phyloP scores from a whole-genome alignment of 75 land plant genomes.

The Chamaecyparis obtusa region DNA sequence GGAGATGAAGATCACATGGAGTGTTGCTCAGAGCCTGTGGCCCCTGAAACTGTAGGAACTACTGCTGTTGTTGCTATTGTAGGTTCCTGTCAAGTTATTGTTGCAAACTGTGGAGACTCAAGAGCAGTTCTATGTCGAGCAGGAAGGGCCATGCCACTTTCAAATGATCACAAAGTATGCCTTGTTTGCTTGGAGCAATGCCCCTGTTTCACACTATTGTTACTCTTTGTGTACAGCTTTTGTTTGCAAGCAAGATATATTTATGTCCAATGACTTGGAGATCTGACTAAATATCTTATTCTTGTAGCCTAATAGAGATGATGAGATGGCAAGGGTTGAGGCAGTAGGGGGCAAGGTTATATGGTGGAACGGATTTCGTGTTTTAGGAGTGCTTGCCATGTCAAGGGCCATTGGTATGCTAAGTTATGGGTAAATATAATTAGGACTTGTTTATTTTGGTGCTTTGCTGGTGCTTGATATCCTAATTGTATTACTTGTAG shows the following conservation, averaged over 20 bases:
- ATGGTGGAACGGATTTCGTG: conserved; percentile 79
- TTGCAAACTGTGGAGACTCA: conserved; percentile 96
- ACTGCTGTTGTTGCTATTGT: conserved; percentile 88
- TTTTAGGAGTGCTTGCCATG: conserved; percentile 87
- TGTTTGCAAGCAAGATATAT: background rate
- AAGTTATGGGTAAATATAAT: background rate
- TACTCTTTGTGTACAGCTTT: background rate
- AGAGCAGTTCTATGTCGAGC: conserved; percentile 93
- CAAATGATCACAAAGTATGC: conserved; percentile 90
- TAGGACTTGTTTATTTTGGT: conserved; percentile 7
- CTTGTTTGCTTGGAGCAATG: background rate
- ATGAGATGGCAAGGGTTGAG: conserved; percentile 79
- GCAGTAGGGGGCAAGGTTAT: conserved; percentile 79
- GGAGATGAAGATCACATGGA: conserved; percentile 4
- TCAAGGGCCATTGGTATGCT: conserved; percentile 82
- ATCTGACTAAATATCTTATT: conserved; percentile 3
- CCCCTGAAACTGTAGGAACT: conserved; percentile 89
- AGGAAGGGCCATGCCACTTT: conserved; percentile 74
- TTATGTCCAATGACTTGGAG: background rate
- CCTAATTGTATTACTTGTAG: conserved; percentile 24
- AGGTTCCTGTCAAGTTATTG: conserved; percentile 77
- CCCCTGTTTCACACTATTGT: background rate
- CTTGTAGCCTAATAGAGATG: conserved; percentile 67
- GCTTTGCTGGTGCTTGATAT: conserved; percentile 14
- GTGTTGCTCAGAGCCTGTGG: conserved; percentile 50